A percentile compares a stretch with the other conserved stretches of the same genome.
These are phyloP conservation scores for Aspergillus fumigatus DNA, from an alignment of 2,329 filamentous ascomycete species.

Conservation along the genomic window DNA sequence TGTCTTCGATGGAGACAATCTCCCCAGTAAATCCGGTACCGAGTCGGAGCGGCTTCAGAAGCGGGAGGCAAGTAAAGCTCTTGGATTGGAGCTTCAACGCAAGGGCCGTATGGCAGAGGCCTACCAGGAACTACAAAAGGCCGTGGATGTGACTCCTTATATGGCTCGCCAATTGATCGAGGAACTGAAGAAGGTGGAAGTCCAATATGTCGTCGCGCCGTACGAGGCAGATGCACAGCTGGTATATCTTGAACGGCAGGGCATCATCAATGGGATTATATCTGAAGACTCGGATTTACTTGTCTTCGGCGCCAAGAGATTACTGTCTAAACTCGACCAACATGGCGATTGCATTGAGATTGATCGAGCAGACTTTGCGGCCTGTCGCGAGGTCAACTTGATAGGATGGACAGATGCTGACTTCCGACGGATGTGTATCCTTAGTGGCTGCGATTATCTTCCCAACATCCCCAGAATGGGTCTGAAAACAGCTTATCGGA, in stretches of 20 bases:
- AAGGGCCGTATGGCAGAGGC: constrained; percentile 79
- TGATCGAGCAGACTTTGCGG: constrained; percentile 80
- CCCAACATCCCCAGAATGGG: constrained; percentile 78
- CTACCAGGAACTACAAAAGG: constrained; percentile 84
- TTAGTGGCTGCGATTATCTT: constrained; percentile 97
- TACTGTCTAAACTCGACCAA: constrained; percentile 91
- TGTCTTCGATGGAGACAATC: constrained; percentile 91
- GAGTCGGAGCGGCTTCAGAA: constrained; percentile 72
- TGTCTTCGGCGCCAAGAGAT: constrained; percentile 85
- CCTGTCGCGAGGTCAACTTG: constrained; percentile 80
- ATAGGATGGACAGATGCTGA: constrained; percentile 89
- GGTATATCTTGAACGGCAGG: constrained; percentile 84
- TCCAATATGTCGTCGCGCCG: constrained; percentile 88
- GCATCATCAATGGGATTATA: constrained; percentile 78
- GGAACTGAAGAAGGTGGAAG: constrained; percentile 72
- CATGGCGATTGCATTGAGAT: constrained; percentile 92
- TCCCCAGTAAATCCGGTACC: constrained; percentile 88
- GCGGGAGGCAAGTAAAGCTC: constrained; percentile 69
- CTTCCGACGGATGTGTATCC: constrained; percentile 91
- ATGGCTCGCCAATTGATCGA: constrained; percentile 94
- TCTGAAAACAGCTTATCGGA: constrained; percentile 85
- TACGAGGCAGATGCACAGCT: constrained; percentile 98
- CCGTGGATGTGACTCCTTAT: constrained; percentile 89
- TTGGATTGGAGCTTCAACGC: constrained; percentile 73
- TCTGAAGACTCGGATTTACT: constrained; percentile 96